A percentile compares a stretch with the other conserved stretches of the same genome.
Conservation (phyloP, 176 grass and related monocot genomes). For the Canna indica region DNA sequence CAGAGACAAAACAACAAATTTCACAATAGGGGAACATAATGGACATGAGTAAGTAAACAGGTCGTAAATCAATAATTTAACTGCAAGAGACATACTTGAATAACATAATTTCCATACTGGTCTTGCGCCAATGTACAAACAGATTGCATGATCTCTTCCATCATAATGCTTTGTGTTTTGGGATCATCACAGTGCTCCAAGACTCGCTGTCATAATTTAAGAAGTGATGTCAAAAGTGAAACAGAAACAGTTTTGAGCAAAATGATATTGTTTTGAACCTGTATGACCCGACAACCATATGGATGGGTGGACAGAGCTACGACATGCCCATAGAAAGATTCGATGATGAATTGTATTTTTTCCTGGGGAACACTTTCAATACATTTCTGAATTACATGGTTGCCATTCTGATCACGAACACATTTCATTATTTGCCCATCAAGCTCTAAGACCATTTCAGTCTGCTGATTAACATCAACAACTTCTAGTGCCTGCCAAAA, state of each 20-base stretch:
- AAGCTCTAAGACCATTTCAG: slow-evolving; percentile 76
- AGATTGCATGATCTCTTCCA: slow-evolving; percentile 89
- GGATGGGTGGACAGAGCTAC: slow-evolving; percentile 84
- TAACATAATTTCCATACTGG: slow-evolving; percentile 98
- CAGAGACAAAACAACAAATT: neutral
- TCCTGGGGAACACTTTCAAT: slow-evolving; percentile 89
- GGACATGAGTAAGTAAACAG: neutral
- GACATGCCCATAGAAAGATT: slow-evolving; percentile 76
- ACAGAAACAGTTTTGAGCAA: slow-evolving; percentile 8
- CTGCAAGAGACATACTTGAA: slow-evolving; percentile 48
- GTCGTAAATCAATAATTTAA: slow-evolving; percentile 1
- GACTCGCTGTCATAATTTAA: slow-evolving; percentile 49
- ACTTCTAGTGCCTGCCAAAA: slow-evolving; percentile 82
- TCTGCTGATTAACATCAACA: slow-evolving; percentile 75
- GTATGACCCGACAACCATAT: slow-evolving; percentile 96
- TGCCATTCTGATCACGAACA: slow-evolving; percentile 93
- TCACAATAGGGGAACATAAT: neutral
- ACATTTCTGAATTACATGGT: slow-evolving; percentile 97
- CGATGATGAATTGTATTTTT: slow-evolving; percentile 67
- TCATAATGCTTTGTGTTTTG: slow-evolving; percentile 76
- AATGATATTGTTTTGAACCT: slow-evolving; percentile 32
- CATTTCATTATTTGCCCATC: slow-evolving; percentile 80
- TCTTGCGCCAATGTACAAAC: slow-evolving; percentile 73
- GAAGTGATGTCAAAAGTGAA: neutral
- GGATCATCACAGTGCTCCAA: slow-evolving; percentile 87